These are phyloP conservation scores for Pseudogymnoascus sp. DNA, from an alignment of 2,329 filamentous ascomycete genomes.

Conservation along the genomic window DNA sequence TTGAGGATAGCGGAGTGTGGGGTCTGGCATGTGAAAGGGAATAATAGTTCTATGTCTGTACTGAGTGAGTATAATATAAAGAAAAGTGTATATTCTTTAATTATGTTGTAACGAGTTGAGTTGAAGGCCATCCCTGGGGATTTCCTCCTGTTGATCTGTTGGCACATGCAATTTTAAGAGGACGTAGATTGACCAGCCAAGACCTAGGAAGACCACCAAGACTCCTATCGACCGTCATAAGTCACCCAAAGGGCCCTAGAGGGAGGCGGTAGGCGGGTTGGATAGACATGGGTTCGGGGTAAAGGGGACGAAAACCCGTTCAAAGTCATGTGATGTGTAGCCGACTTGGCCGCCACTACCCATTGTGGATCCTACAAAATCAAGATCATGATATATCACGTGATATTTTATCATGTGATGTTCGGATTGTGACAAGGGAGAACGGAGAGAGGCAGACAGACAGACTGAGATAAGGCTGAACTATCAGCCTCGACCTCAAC, in stretches of 20 bases:
- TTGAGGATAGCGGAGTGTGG: neutral
- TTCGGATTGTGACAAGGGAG: neutral
- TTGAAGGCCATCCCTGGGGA: neutral
- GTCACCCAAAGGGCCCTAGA: neutral
- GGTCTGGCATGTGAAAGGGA: neutral
- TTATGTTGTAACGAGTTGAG: neutral
- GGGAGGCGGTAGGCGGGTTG: neutral
- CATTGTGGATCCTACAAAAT: neutral
- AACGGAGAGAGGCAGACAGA: neutral
- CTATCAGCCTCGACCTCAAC: conserved; percentile 7
- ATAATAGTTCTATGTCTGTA: neutral
- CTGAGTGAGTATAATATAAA: conserved; percentile 1
- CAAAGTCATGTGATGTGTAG: neutral
- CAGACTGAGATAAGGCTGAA: neutral
- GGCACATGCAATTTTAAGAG: neutral
- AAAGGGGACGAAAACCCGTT: neutral
- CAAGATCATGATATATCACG: neutral
- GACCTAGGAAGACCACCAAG: neutral
- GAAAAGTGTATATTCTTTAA: neutral
- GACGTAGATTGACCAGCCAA: neutral
- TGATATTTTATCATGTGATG: neutral
- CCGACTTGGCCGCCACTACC: neutral
- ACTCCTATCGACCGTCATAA: neutral
- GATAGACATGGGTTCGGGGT: neutral
- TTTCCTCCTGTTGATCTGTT: neutral